These are phyloP conservation scores for Beauveria asiatica DNA, from an alignment of 2,329 filamentous ascomycete genomes.

Conservation along the genomic window DNA sequence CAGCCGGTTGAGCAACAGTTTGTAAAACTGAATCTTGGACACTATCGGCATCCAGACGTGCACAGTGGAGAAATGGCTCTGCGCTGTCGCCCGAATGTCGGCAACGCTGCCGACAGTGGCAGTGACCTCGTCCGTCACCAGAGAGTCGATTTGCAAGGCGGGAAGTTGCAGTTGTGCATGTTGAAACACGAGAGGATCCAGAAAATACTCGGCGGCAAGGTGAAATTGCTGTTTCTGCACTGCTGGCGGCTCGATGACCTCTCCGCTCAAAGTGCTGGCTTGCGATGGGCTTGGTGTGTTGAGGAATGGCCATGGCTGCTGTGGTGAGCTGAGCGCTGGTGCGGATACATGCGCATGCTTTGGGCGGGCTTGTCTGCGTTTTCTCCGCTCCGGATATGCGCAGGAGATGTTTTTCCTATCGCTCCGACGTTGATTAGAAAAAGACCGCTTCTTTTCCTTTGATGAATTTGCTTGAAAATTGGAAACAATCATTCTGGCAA, in stretches of 20 bases:
- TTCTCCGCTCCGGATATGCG: not conserved
- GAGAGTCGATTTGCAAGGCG: not conserved
- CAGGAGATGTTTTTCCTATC: not conserved
- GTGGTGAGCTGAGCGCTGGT: not conserved
- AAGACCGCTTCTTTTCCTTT: not conserved
- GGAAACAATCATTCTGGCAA: not conserved
- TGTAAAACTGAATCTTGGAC: conserved; percentile 9
- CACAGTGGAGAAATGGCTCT: conserved; percentile 11
- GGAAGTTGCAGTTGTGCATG: conserved; percentile 2
- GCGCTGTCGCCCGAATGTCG: conserved; percentile 11
- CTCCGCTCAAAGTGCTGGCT: not conserved
- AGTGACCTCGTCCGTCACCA: not conserved
- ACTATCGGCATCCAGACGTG: conserved; percentile 15
- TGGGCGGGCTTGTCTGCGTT: conserved; percentile 4
- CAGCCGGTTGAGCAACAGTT: conserved; percentile 6
- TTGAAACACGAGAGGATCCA: not conserved
- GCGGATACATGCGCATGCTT: not conserved
- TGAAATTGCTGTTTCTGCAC: not conserved
- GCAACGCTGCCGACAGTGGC: conserved; percentile 7
- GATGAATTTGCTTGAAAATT: not conserved
- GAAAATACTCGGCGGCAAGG: not conserved
- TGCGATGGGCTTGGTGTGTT: conserved; percentile 6
- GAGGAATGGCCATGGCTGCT: not conserved
- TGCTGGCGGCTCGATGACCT: not conserved
- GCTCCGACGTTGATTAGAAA: not conserved